phyloP scores from a whole-genome alignment of 2,329 filamentous ascomycete genomes.

The Ophiostoma piceae region DNA sequence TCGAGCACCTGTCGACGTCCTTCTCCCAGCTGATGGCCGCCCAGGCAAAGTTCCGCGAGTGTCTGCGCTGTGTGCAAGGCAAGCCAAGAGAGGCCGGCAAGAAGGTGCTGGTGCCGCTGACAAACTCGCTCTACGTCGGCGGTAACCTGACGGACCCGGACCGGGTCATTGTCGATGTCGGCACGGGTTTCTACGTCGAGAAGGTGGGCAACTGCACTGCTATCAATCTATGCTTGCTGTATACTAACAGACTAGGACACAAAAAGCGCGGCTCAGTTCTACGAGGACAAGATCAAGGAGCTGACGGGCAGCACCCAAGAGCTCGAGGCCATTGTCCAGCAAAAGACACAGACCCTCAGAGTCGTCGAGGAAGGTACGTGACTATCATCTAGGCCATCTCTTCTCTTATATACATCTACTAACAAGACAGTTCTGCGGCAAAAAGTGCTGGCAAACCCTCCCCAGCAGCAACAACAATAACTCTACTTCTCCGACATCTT shows the following conservation, averaged over 20 bases:
- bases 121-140: conserved; percentile 88
- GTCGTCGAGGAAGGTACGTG: conserved; percentile 77
- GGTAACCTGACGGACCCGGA: conserved; percentile 70
- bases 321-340: conserved; percentile 52
- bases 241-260: conserved; percentile 38
- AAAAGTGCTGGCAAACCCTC: conserved; percentile 33
- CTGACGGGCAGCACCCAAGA: conserved; percentile 51
- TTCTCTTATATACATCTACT: neutral
- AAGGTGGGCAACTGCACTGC: conserved; percentile 53
- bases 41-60: conserved; percentile 88
- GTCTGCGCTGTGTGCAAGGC: conserved; percentile 66
- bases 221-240: neutral
- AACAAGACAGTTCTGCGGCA: conserved; percentile 36
- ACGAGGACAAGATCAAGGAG: conserved; percentile 52
- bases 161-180: conserved; percentile 83
- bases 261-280: conserved; percentile 52
- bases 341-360: conserved; percentile 77
- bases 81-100: conserved; percentile 35
- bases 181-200: conserved; percentile 91
- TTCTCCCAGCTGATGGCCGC: conserved; percentile 86
- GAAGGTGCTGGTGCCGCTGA: conserved; percentile 83
- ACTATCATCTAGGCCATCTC: neutral
- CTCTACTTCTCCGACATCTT: neutral
- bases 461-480: conserved; percentile 5
- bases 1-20: conserved; percentile 86